phyloP scores from a whole-genome alignment of 2,329 filamentous ascomycete species.

The Sarocladium kiliense region DNA sequence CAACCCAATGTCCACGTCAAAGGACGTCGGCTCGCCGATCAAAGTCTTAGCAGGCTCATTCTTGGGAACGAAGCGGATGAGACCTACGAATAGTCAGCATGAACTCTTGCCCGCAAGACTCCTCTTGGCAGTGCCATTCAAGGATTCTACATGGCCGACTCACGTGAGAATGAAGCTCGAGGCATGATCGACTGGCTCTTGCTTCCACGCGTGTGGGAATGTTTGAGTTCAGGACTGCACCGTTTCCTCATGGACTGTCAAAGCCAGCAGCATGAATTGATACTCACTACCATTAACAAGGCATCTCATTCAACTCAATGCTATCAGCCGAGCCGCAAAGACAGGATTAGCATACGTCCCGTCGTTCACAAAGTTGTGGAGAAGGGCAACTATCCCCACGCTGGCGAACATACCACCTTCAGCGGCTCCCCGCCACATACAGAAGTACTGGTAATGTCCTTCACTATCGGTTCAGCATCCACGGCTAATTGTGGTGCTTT shows the following conservation, averaged over 20 bases:
- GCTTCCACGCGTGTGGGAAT: no score
- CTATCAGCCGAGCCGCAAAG: not conserved
- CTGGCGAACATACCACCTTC: no score
- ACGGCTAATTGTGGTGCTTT: no score
- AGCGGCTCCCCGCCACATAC: not conserved
- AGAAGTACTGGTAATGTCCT: not conserved
- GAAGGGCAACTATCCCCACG: not conserved
- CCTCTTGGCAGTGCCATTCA: no score
- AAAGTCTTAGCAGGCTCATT: conserved; percentile 42
- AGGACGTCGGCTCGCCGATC: conserved; percentile 51
- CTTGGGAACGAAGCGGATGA: conserved; percentile 54
- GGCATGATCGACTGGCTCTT: not conserved
- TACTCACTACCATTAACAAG: no score
- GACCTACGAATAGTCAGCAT: conserved; percentile 36
- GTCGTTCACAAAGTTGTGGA: not conserved
- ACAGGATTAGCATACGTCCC: not conserved
- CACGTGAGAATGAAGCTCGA: conserved; percentile 1
- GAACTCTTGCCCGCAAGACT: no score
- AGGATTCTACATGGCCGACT: no score
- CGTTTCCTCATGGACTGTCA: no score
- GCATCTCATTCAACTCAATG: no score
- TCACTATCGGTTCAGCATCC: not conserved
- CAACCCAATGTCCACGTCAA: conserved; percentile 49
- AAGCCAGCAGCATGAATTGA: no score
- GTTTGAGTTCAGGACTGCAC: no score